phyloP scores from a whole-genome alignment of 208 protist species.

The Giardia muris region DNA sequence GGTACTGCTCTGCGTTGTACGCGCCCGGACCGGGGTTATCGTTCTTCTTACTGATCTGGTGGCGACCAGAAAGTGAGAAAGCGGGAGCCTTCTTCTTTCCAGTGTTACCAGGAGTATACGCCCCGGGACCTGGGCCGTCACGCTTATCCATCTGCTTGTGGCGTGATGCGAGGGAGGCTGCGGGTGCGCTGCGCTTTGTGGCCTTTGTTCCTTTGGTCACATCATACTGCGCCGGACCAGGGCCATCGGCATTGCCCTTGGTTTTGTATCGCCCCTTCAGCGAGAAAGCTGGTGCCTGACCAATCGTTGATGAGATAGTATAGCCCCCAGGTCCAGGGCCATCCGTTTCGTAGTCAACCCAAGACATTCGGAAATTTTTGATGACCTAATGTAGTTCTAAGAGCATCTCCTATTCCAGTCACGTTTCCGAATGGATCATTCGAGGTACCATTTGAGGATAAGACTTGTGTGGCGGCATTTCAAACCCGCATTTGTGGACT shows the following conservation, averaged over 20 bases:
- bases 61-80: slow-evolving; percentile 17
- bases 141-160: background rate
- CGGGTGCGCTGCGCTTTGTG: background rate
- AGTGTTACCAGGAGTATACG: background rate
- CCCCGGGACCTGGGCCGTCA: background rate
- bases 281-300: background rate
- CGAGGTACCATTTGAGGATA: no score
- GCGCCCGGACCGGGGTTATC: background rate
- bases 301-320: background rate
- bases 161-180: background rate
- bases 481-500: no score
- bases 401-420: no score
- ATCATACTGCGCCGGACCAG: slow-evolving; percentile 6
- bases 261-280: background rate
- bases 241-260: background rate
- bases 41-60: background rate
- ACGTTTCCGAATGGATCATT: no score
- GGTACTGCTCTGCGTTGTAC: background rate
- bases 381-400: no score
- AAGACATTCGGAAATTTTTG: background rate
- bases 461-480: no score
- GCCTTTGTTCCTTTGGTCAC: background rate
- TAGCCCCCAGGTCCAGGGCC: slow-evolving; percentile 13
- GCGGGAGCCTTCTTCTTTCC: background rate
- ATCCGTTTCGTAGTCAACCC: slow-evolving; percentile 7